Evolutionary conservation across 805 yeast species (phyloP).

Genomic region (Wickerhamiella azymoides): DNA sequence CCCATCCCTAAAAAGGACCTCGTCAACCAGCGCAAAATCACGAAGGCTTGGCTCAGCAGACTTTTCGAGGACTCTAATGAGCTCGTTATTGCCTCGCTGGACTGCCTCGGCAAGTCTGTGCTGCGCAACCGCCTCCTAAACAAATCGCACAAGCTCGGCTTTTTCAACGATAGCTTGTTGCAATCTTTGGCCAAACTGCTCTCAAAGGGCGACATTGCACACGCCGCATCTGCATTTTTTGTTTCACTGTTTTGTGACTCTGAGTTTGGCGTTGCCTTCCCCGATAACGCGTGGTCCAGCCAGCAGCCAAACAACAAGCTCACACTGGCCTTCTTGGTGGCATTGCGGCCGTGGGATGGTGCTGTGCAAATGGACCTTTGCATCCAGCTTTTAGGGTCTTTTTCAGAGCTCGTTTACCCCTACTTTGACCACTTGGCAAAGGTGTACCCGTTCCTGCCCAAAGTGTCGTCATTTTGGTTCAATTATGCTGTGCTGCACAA

Average conservation of each 20-base stretch:
- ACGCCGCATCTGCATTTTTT: constrained; percentile 36
- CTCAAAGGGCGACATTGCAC: constrained; percentile 23
- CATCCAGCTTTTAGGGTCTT: constrained; percentile 34
- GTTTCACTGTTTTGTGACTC: constrained; percentile 35
- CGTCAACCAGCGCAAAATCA: constrained; percentile 40
- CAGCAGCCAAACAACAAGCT: constrained; percentile 46
- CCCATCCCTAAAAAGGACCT: constrained; percentile 52
- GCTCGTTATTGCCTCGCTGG: constrained; percentile 30
- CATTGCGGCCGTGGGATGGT: constrained; percentile 73
- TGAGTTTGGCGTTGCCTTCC: constrained; percentile 23
- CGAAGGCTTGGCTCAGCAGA: constrained; percentile 55
- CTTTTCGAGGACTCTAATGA: constrained; percentile 39
- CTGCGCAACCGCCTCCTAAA: constrained; percentile 47
- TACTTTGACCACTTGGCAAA: constrained; percentile 28
- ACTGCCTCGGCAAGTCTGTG: constrained; percentile 37
- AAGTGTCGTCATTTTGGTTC: constrained; percentile 68
- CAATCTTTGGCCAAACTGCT: constrained; percentile 43
- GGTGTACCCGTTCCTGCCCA: constrained; percentile 51
- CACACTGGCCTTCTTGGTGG: constrained; percentile 45
- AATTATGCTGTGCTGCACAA: constrained; percentile 53
- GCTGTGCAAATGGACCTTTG: constrained; percentile 44
- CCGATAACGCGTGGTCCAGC: constrained; percentile 23
- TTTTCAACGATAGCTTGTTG: constrained; percentile 66
- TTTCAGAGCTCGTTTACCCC: constrained; percentile 63
- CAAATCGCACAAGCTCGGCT: constrained; percentile 55